Evolutionary conservation across 2,329 filamentous ascomycete species (phyloP).

Genomic region (Botrytis paeoniae): DNA sequence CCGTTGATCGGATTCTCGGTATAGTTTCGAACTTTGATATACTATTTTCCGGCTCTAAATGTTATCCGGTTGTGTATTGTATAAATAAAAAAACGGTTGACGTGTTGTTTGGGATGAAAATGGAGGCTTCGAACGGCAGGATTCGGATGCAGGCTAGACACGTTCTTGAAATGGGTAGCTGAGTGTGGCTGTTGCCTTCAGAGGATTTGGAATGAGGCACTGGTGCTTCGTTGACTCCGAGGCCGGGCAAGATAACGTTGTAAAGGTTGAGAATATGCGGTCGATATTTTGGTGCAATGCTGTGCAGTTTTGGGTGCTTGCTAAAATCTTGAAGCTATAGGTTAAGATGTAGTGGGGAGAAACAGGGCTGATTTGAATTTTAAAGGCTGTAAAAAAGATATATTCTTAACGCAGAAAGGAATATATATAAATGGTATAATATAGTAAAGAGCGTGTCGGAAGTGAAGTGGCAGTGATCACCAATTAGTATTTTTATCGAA

Average conservation of each 20-base stretch:
- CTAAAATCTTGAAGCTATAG: slow-evolving; percentile 1
- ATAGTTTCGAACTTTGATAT: background rate
- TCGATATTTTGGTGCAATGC: slow-evolving; percentile 10
- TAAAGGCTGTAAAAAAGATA: background rate
- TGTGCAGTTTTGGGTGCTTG: slow-evolving; percentile 10
- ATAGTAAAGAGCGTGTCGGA: slow-evolving; percentile 8
- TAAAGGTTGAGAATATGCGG: slow-evolving; percentile 9
- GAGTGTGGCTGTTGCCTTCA: slow-evolving; percentile 13
- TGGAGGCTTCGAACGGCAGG: slow-evolving; percentile 12
- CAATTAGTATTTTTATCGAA: slow-evolving; percentile 6
- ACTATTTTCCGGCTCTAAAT: slow-evolving; percentile 1
- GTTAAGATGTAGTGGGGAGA: background rate
- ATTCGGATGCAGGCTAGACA: slow-evolving; percentile 15
- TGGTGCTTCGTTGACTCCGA: slow-evolving; percentile 11
- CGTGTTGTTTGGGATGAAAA: background rate
- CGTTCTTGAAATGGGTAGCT: slow-evolving; percentile 12
- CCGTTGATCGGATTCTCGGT: background rate
- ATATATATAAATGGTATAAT: slow-evolving; percentile 6
- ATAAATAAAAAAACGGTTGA: slow-evolving; percentile 1
- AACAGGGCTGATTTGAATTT: slow-evolving; percentile 6
- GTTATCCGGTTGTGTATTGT: slow-evolving; percentile 13
- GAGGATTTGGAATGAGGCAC: slow-evolving; percentile 17
- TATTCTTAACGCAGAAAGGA: background rate
- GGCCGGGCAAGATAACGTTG: background rate
- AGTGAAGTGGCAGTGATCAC: background rate